Evolutionary conservation across 805 yeast genomes (phyloP), one percentile per base, ranked within the genome.

Genomic region (Wickerhamiella sergipiensis): DNA sequence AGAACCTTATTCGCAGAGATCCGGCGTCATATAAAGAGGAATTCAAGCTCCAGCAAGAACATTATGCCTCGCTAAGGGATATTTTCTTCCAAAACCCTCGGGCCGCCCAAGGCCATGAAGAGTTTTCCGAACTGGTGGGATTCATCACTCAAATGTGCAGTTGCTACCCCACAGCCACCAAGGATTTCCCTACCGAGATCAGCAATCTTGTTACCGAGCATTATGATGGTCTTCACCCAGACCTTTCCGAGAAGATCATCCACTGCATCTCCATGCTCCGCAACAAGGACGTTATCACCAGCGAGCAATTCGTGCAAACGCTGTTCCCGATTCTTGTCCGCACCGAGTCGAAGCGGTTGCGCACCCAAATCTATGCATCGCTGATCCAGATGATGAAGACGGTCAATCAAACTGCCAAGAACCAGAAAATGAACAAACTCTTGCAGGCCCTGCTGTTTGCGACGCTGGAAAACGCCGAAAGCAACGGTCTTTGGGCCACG

Each of bases 401-500:
- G 15, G 85, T 87, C 53, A 92, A 92, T 63, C 79, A 85, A 6
- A 92, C 92, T n/a, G 73, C 92, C 5, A 87, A 84, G 64, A 86
- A 88, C 64, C 96, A 87, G 64, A 88, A 85, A 67, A 71, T 92
- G 55, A 92, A 92, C 66, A 76, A 85, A 63, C 80, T 88, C 12
- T 85, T 96, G 1, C 98, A 92, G 67, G 96, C 97, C 0, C 68
- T 92, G 47, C 75, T 95, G 49, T 90, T 92, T 73, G 86, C 85
- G 59, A 71, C 90, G 56, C 71, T 92, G 45, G 95, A 87, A 57
- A 81, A 85, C 64, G 79, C 84, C 53, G 85, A 80, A 57, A 76
- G 86, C 42, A 85, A 83, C 60, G 96, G 97, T 38, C 70, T 92
- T 22, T 92, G 97, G 97, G 97, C 97, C 7, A 85, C 97, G 2